A percentile compares a stretch with the other conserved stretches of the same genome.
phyloP scores from a whole-genome alignment of 192 early-diverging fungal species.

The Umbelopsis sp. region DNA sequence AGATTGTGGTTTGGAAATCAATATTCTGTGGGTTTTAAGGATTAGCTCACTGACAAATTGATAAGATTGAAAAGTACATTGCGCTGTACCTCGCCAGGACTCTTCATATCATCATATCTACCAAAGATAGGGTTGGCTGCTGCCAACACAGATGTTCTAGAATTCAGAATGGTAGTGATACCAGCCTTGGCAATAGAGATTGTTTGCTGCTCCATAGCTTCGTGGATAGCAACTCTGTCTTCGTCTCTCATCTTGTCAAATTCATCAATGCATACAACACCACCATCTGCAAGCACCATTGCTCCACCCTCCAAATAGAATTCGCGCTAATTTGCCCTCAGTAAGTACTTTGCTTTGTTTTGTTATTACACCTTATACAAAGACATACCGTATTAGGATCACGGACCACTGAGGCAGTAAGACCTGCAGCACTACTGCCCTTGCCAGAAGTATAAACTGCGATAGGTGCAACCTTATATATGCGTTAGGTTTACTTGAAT shows the following conservation, averaged over 20 bases:
- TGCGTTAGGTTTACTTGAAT: neutral
- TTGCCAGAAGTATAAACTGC: constrained; percentile 99
- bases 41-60: neutral
- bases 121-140: constrained; percentile 99
- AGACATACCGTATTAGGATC: constrained; percentile 78
- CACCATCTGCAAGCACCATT: constrained; percentile 98
- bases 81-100: constrained; percentile 80
- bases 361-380: too few species aligned
- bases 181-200: constrained; percentile 99
- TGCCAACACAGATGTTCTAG: constrained; percentile 94
- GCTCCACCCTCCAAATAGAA: constrained; percentile 98
- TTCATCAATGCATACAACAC: constrained; percentile 99
- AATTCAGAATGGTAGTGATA: constrained; percentile 98
- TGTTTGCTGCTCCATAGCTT: constrained; percentile 99
- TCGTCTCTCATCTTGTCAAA: constrained; percentile 99
- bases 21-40: constrained; percentile 70
- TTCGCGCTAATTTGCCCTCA: constrained; percentile 64
- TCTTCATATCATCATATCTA: constrained; percentile 97
- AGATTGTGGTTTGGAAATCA: constrained; percentile 99
- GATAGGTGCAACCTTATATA: constrained; percentile 79
- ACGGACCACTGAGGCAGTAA: constrained; percentile 96
- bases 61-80: neutral
- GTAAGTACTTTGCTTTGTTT: neutral
- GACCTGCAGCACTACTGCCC: constrained; percentile 96
- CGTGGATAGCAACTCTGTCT: constrained; percentile 99